Evolutionary conservation across 2,329 filamentous ascomycete species (phyloP), one percentile per base, ranked within the genome.

Genomic region (Herpomyces periplanetae): DNA sequence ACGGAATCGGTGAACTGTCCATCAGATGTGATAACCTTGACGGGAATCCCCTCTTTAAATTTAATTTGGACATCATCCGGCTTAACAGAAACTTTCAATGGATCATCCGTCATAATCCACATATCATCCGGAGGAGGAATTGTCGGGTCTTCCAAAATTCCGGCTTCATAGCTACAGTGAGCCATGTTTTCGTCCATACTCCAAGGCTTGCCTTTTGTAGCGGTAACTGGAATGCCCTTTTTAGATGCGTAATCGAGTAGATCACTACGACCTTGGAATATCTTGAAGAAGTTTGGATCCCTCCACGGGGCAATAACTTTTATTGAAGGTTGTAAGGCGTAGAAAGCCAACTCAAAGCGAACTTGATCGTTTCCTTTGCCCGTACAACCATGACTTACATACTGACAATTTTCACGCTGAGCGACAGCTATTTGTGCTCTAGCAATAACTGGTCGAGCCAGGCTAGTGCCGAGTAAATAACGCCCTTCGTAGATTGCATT

Each of bases 151-250:
- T 66, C 61, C 23, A 68, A 47, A 26, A 59, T 59, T 33, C 65
- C 65, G 19, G 59, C 59, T 45, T 84, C 68, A 38, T 80, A 84
- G 24, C 43, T 50, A 46, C 58, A 66, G 41, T 75, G 64, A 21
- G 58, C 61, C 30, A 66, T 32, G 41, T 68, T 65, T 38, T 59
- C 55, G 29, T 60, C 53, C 45, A 50, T 51, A 23, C 48, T 47
- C 52, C 54, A 65, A 17, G 57, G 58, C 40, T 59, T 58, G 34
- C 54, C 52, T 42, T 64, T 64, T 28, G 60, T 65, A 29, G 53
- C 59, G 12, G 52, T 56, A 23, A 69, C 60, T 18, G 62, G 61
- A 25, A 69, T 65, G 34, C 49, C 49, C 28, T 52, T 49, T 36
- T 51, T 37, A 4, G 43, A 45, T 17, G 63, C 63, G 32, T 61